phyloP scores from a whole-genome alignment of 495 filamentous ascomycete genomes.

The Durotheca rogersii region DNA sequence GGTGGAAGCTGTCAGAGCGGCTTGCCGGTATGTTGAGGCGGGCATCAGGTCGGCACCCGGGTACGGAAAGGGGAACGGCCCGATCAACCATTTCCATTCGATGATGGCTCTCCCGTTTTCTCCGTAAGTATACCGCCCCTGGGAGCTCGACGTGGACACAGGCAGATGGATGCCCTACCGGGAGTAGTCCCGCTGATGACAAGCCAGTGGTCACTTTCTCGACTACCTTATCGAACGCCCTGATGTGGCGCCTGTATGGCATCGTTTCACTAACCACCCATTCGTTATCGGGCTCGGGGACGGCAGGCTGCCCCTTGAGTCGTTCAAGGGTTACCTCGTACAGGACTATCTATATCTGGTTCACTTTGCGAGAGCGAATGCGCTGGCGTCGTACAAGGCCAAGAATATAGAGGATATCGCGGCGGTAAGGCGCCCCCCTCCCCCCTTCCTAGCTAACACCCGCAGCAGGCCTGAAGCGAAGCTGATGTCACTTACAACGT shows the following conservation, averaged over 20 bases:
- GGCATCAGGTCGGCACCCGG: slow-evolving; percentile 76
- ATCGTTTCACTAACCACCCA: slow-evolving; percentile 70
- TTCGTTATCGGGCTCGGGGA: slow-evolving; percentile 77
- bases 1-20: slow-evolving; percentile 63
- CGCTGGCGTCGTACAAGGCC: slow-evolving; percentile 79
- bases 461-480: too few species aligned
- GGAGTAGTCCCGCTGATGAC: too few species aligned
- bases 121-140: slow-evolving; percentile 75
- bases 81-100: slow-evolving; percentile 94
- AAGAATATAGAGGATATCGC: slow-evolving; percentile 71
- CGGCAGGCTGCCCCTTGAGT: slow-evolving; percentile 67
- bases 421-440: too few species aligned
- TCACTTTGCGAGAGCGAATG: slow-evolving; percentile 83
- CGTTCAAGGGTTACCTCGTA: slow-evolving; percentile 81
- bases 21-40: slow-evolving; percentile 77
- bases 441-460: too few species aligned
- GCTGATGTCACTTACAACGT: slow-evolving; percentile 2
- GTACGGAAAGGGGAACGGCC: slow-evolving; percentile 79
- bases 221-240: slow-evolving; percentile 76
- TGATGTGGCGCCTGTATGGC: slow-evolving; percentile 71
- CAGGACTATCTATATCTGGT: slow-evolving; percentile 91
- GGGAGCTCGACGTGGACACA: too few species aligned
- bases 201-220: slow-evolving; percentile 72
- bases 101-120: slow-evolving; percentile 75
- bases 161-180: too few species aligned